Percentiles rank a stretch among this genome's conserved stretches.
Evolutionary conservation across 169 alveolate species (phyloP).

Genomic region (Plasmodium cynomolgi): DNA sequence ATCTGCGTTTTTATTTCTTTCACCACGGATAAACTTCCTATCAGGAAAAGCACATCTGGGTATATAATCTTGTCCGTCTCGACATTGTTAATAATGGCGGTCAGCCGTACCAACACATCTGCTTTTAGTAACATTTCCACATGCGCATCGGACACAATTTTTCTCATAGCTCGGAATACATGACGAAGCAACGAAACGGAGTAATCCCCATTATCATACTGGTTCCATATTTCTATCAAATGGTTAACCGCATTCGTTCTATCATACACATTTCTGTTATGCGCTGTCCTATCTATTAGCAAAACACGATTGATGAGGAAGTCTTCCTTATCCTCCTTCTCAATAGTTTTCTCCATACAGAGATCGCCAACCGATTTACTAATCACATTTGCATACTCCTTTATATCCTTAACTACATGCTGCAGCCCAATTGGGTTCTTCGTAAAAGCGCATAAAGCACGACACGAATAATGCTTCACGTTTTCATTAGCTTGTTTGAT

Average conservation of each 20-base stretch:
- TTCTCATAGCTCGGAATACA: constrained; percentile 87
- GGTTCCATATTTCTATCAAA: constrained; percentile 87
- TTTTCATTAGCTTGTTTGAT: constrained; percentile 47
- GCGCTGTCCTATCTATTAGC: constrained; percentile 87
- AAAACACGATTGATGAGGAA: constrained; percentile 81
- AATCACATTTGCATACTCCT: constrained; percentile 55
- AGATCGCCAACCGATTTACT: constrained; percentile 71
- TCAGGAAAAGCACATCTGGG: constrained; percentile 89
- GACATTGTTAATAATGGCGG: constrained; percentile 65
- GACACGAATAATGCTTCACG: constrained; percentile 67
- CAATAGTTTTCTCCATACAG: constrained; percentile 12
- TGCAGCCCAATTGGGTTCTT: constrained; percentile 36
- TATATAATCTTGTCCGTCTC: constrained; percentile 81
- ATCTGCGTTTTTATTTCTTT: constrained; percentile 86
- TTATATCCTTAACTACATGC: constrained; percentile 20
- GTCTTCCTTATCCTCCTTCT: constrained; percentile 76
- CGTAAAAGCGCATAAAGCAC: constrained; percentile 71
- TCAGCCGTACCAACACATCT: constrained; percentile 78
- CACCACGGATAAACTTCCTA: constrained; percentile 89
- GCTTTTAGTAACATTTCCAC: constrained; percentile 85
- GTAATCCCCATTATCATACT: constrained; percentile 84
- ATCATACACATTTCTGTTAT: constrained; percentile 85
- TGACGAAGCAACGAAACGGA: constrained; percentile 83
- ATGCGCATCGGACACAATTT: constrained; percentile 88
- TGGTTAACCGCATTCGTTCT: constrained; percentile 82